Conservation (phyloP, 2,329 filamentous ascomycete genomes). For the Madurella mycetomatis region DNA sequence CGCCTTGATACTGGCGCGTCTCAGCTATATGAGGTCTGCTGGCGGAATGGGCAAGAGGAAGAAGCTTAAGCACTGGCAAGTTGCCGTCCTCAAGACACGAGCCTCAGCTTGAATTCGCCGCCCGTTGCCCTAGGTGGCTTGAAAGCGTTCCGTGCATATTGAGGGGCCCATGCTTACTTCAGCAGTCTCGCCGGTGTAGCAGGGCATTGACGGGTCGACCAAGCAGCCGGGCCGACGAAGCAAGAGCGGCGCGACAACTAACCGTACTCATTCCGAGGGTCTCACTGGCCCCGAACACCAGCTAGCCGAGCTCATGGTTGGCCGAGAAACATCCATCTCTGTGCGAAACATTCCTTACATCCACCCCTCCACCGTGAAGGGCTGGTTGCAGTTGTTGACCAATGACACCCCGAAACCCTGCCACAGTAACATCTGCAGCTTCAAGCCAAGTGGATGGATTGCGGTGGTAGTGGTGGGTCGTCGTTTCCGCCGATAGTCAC, state of each 20-base stretch:
- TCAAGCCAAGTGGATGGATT: too few species aligned
- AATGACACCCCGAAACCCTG: background rate
- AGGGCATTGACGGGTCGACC: too few species aligned
- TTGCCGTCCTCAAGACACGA: too few species aligned
- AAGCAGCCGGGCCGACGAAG: background rate
- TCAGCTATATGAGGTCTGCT: too few species aligned
- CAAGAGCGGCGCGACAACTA: background rate
- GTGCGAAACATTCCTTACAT: background rate
- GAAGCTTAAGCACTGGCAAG: too few species aligned
- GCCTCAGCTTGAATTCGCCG: too few species aligned
- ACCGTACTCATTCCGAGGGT: background rate
- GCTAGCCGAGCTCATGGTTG: background rate
- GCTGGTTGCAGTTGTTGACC: background rate
- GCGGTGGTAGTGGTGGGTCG: too few species aligned
- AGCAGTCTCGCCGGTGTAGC: too few species aligned
- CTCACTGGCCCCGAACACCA: too few species aligned
- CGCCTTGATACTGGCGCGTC: too few species aligned
- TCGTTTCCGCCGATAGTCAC: too few species aligned
- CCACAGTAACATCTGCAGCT: background rate
- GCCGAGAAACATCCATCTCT: background rate
- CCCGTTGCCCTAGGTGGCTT: background rate
- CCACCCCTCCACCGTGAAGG: slow-evolving; percentile 1
- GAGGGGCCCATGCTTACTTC: background rate
- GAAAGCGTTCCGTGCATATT: background rate
- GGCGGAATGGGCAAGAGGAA: too few species aligned